phyloP scores from a whole-genome alignment of 169 alveolate genomes.

The Plasmodium chabaudi region DNA sequence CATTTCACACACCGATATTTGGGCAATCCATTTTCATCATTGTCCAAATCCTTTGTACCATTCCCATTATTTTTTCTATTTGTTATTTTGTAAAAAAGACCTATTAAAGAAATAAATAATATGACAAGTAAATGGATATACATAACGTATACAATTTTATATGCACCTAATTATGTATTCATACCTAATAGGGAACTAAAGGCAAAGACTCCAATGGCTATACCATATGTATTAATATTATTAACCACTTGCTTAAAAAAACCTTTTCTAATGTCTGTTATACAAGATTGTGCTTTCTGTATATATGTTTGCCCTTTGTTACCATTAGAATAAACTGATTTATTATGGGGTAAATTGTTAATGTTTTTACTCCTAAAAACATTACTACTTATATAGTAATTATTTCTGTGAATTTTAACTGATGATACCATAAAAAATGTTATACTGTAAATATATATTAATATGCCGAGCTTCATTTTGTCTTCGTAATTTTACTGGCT shows the following conservation, averaged over 20 bases:
- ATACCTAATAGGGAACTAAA: conserved; percentile 39
- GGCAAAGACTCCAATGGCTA: conserved; percentile 21
- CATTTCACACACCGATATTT: conserved; percentile 83
- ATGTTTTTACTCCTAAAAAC: not conserved
- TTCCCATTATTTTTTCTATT: conserved; percentile 1
- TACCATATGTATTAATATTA: conserved; percentile 13
- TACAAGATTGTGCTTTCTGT: conserved; percentile 16
- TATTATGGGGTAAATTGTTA: conserved; percentile 10
- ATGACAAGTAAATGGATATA: not conserved
- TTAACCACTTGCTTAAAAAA: conserved; percentile 1
- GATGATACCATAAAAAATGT: not conserved
- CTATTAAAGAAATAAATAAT: not conserved
- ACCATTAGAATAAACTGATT: not conserved
- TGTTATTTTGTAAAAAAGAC: conserved; percentile 3
- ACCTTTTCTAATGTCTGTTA: not conserved
- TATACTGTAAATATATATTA: conserved; percentile 7
- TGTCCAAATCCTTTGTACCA: not conserved
- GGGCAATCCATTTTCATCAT: not conserved
- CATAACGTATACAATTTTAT: not conserved
- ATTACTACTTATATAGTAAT: conserved; percentile 21
- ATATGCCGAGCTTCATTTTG: conserved; percentile 28
- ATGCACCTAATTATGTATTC: not conserved
- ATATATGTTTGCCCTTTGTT: conserved; percentile 36
- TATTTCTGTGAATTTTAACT: conserved; percentile 32
- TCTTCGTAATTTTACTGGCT: not conserved